phyloP scores from a whole-genome alignment of 371 early-diverging fungal species.

The Mortierella polycephala region DNA sequence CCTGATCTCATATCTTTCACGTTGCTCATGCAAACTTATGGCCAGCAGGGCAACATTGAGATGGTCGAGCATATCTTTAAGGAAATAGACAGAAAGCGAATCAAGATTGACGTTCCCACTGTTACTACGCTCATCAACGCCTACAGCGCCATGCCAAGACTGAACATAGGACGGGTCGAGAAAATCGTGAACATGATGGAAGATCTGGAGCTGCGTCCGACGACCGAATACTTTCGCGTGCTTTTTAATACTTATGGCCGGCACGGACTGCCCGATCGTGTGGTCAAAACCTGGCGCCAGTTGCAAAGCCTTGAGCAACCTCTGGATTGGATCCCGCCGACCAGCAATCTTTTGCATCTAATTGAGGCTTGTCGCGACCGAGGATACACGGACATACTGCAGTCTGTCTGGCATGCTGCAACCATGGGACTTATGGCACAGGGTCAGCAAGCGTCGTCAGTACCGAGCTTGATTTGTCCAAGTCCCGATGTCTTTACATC shows the following conservation, averaged over 20 bases:
- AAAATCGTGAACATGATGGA: constrained; percentile 20
- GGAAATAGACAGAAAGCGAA: constrained; percentile 16
- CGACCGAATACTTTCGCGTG: constrained; percentile 21
- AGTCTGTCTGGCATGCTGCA: constrained; percentile 36
- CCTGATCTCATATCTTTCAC: constrained; percentile 42
- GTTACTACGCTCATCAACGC: constrained; percentile 29
- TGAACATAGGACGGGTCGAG: constrained; percentile 31
- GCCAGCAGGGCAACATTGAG: constrained; percentile 35
- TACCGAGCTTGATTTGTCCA: background rate
- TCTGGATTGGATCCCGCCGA: constrained; percentile 22
- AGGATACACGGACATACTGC: constrained; percentile 39
- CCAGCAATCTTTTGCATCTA: constrained; percentile 28
- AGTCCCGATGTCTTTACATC: constrained; percentile 40
- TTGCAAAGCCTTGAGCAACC: constrained; percentile 14
- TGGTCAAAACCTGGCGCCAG: constrained; percentile 37
- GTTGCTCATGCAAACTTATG: constrained; percentile 40
- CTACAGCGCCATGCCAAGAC: constrained; percentile 23
- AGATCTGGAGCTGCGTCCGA: constrained; percentile 28
- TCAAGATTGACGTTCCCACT: constrained; percentile 20
- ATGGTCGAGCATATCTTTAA: constrained; percentile 51
- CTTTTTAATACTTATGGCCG: constrained; percentile 35
- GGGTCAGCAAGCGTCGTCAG: too few relatives aligned
- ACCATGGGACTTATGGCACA: background rate
- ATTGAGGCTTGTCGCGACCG: constrained; percentile 52
- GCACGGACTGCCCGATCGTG: constrained; percentile 38